phyloP scores from a whole-genome alignment of 2,329 filamentous ascomycete genomes.

The Aspergillus quadricinctus region DNA sequence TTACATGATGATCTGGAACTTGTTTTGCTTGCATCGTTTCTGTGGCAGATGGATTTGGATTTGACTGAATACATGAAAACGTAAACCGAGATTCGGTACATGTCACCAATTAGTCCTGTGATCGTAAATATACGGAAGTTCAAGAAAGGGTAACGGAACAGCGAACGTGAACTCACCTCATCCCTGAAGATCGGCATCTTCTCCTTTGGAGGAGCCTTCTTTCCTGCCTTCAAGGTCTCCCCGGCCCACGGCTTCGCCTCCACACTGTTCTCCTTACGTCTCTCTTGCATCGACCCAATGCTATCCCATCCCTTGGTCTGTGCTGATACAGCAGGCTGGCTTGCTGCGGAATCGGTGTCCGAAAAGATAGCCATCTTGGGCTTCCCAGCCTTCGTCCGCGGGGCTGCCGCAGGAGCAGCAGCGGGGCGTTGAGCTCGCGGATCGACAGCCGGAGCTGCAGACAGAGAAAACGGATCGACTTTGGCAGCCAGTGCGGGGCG shows the following conservation, averaged over 20 bases:
- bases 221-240: constrained; percentile 82
- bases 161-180: constrained; percentile 66
- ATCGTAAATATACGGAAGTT: constrained; percentile 72
- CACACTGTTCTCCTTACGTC: constrained; percentile 89
- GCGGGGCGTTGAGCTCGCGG: constrained; percentile 61
- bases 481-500: constrained; percentile 82
- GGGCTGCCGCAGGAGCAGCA: constrained; percentile 43
- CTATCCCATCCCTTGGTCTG: constrained; percentile 79
- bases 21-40: constrained; percentile 46
- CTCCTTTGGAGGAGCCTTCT: constrained; percentile 68
- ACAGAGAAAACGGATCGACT: constrained; percentile 68
- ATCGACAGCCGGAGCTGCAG: constrained; percentile 51
- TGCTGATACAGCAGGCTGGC: constrained; percentile 51
- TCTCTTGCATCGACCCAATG: constrained; percentile 78
- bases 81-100: constrained; percentile 34
- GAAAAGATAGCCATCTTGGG: constrained; percentile 90
- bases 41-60: constrained; percentile 35
- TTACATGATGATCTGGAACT: constrained; percentile 68
- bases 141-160: constrained; percentile 30
- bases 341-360: constrained; percentile 61
- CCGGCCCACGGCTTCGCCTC: constrained; percentile 88
- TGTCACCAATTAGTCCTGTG: constrained; percentile 86
- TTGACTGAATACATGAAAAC: constrained; percentile 52
- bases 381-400: constrained; percentile 62
- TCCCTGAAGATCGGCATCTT: constrained; percentile 96